Conservation (phyloP, 495 filamentous ascomycete species). For the Penicillium goetzii region DNA sequence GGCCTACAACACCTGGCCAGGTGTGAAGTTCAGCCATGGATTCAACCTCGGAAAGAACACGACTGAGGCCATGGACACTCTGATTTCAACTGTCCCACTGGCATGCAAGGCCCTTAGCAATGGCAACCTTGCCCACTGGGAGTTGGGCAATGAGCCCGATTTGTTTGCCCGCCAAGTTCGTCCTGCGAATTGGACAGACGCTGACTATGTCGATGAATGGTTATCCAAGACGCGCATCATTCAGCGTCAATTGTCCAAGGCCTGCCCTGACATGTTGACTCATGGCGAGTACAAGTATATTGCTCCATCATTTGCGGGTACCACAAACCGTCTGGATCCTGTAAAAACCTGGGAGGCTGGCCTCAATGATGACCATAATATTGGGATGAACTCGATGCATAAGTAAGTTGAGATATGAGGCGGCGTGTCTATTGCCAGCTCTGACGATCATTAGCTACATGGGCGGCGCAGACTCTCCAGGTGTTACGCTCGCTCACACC, state of each 20-base stretch:
- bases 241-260: conserved; percentile 47
- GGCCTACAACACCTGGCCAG: conserved; percentile 62
- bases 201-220: conserved; percentile 65
- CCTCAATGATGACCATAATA: conserved; percentile 51
- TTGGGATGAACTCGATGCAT: conserved; percentile 63
- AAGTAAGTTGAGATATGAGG: conserved; percentile 52
- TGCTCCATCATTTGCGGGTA: conserved; percentile 65
- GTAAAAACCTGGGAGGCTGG: conserved; percentile 56
- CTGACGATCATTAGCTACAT: conserved; percentile 57
- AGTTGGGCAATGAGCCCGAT: conserved; percentile 72
- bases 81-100: conserved; percentile 58
- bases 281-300: conserved; percentile 53
- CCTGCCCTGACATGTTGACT: conserved; percentile 56
- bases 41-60: conserved; percentile 66
- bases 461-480: conserved; percentile 60
- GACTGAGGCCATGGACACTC: conserved; percentile 52
- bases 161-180: conserved; percentile 59
- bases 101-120: conserved; percentile 61
- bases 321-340: conserved; percentile 55
- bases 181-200: conserved; percentile 58
- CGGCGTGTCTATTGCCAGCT: conserved; percentile 16
- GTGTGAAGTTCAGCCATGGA: conserved; percentile 62
- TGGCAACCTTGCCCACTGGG: conserved; percentile 59
- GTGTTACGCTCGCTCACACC: conserved; percentile 65
- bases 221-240: conserved; percentile 56